Evolutionary conservation across 106 monocot genomes (phyloP), one percentile per base, ranked within the genome.

Genomic region (Apostasia ramifera): DNA sequence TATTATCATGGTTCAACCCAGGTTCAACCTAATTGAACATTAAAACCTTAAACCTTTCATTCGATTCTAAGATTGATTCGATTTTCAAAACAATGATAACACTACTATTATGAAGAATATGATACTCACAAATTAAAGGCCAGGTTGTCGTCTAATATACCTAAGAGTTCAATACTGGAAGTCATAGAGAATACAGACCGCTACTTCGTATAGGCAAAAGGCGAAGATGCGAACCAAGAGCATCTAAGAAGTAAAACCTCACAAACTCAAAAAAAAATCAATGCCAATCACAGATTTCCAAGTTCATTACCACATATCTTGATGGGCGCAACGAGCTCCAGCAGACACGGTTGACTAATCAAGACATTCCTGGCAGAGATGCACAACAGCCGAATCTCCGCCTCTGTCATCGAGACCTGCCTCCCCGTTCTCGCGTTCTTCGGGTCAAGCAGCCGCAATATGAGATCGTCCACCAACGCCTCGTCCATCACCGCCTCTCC

Each of bases 301-400:
- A 62, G 44, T 62, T 43, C 43, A 14, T 62, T 76, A 77, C 76
- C 74, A 40, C 77, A 77, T 41, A 78, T 73, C 40, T 74, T 82
- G 62, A 82, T 78, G 3, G 76, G 77, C 9, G 82, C 82, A 58
- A 78, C 78, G 54, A 82, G 82, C 61, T 82, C 82, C 2, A 82
- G 59, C 43, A 82, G 74, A 55, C 70, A 74, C 14, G 82, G 82
- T 54, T 82, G 82, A 53, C 64, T 49, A 14, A 74, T 46, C 49
- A 82, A 82, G 6, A 82, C 68, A 57, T 70, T 78, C 69, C 74
- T 82, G 4, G 82, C 70, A 2, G 65, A 11, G 3, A 70, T 2
- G 71, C 82, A 82, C 8, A 82, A 71, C 78, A 70, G 74, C 66
- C 70, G 70, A 41, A 82, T 74, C 82, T 82, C 82, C 60, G 62